phyloP scores from a whole-genome alignment of 2,329 filamentous ascomycete species.

The Colletotrichum noveboracense region DNA sequence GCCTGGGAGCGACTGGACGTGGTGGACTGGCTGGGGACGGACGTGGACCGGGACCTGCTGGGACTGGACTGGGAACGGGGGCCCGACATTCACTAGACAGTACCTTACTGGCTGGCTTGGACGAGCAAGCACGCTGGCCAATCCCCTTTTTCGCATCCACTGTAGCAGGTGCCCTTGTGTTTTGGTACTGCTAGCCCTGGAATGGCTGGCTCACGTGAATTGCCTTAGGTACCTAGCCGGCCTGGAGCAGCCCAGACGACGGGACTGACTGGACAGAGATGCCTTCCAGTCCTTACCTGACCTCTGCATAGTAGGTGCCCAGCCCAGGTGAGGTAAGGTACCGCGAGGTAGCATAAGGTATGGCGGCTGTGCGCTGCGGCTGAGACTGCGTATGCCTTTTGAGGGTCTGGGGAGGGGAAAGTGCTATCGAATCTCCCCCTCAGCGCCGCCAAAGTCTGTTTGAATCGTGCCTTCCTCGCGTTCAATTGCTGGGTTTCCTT shows the following conservation, averaged over 20 bases:
- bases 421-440: neutral
- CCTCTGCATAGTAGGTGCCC: neutral
- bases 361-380: constrained; percentile 9
- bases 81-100: neutral
- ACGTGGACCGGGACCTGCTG: neutral
- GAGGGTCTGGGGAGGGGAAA: neutral
- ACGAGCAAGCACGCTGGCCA: constrained; percentile 14
- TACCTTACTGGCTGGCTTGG: constrained; percentile 7
- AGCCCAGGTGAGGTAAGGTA: neutral
- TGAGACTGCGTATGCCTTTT: neutral
- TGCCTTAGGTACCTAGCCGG: neutral
- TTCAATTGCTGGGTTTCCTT: neutral
- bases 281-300: neutral
- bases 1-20: neutral
- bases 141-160: constrained; percentile 13
- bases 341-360: neutral
- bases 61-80: constrained; percentile 10
- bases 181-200: constrained; percentile 19
- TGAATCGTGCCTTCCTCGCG: neutral
- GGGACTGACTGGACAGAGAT: neutral
- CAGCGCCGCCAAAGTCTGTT: neutral
- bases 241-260: neutral
- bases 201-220: constrained; percentile 21
- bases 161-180: constrained; percentile 18
- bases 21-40: neutral